Percentiles rank a stretch among this genome's conserved stretches.
These are phyloP conservation scores for Cercospora beticola DNA, from an alignment of 2,329 filamentous ascomycete genomes.

Conservation along the genomic window DNA sequence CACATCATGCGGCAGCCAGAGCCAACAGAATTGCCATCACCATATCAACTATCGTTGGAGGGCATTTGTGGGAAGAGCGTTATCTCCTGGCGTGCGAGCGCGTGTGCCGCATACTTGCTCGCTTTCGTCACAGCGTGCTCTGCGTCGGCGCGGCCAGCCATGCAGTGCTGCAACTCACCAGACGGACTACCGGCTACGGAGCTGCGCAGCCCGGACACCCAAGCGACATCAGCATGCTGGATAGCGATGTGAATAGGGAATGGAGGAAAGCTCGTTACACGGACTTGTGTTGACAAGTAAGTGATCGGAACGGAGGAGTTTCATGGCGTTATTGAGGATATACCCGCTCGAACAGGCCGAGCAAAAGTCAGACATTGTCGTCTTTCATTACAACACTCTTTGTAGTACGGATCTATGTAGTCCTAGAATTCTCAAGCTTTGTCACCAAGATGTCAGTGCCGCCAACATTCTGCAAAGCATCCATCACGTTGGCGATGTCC, in stretches of 20 bases:
- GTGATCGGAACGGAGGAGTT: too few relatives aligned
- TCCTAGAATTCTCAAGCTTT: conserved; percentile 78
- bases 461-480: conserved; percentile 71
- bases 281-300: too few relatives aligned
- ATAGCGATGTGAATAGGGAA: not conserved
- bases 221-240: not conserved
- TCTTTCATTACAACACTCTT: not conserved
- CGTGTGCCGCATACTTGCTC: not conserved
- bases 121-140: too few relatives aligned
- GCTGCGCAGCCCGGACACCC: not conserved
- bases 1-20: not conserved
- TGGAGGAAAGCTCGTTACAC: too few relatives aligned
- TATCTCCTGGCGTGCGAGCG: not conserved
- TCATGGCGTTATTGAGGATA: not conserved
- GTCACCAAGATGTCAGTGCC: conserved; percentile 83
- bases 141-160: too few relatives aligned
- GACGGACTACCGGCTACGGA: too few relatives aligned
- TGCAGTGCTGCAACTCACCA: too few relatives aligned
- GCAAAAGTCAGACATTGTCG: not conserved
- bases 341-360: not conserved
- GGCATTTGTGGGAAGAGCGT: not conserved
- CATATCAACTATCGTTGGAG: too few relatives aligned
- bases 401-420: conserved; percentile 29
- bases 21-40: not conserved
- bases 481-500: conserved; percentile 81